A percentile compares a stretch with the other conserved stretches of the same genome.
These are phyloP conservation scores for Aurinia saxatilis DNA, from an alignment of 345 rosid species.

Conservation along the genomic window DNA sequence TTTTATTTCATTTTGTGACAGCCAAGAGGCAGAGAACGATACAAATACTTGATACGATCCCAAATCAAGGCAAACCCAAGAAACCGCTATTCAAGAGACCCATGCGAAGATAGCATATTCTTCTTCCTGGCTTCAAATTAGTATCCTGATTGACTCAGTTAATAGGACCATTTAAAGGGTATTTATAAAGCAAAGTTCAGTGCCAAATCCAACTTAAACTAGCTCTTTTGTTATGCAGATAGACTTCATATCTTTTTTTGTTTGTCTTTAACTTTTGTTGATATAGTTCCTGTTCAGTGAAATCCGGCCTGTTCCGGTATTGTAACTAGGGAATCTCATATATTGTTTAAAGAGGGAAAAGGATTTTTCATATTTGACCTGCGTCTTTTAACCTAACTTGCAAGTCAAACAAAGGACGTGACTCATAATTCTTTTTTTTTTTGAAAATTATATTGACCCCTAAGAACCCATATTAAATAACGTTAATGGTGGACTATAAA, in stretches of 20 bases:
- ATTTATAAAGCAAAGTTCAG: constrained; percentile 1
- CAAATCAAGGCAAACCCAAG: constrained; percentile 46
- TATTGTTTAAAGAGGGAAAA: neutral
- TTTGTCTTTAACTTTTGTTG: neutral
- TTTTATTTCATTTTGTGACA: constrained; percentile 48
- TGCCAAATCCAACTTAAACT: constrained; percentile 9
- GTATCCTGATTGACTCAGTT: neutral
- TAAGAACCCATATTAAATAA: no score
- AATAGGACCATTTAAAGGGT: neutral
- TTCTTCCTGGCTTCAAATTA: neutral
- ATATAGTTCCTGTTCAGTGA: constrained; percentile 3
- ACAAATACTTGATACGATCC: constrained; percentile 83
- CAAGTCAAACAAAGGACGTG: neutral
- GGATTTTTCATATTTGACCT: neutral
- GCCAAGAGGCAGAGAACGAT: constrained; percentile 83
- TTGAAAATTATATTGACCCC: no score
- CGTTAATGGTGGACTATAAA: no score
- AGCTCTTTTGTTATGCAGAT: neutral
- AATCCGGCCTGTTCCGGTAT: constrained; percentile 5
- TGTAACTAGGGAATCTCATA: constrained; percentile 1
- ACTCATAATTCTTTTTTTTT: no score
- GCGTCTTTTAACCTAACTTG: constrained; percentile 7
- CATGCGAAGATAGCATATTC: constrained; percentile 33
- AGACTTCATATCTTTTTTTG: neutral
- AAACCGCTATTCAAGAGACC: constrained; percentile 43